Base-by-base conservation (phyloP, 345 rosid species). In the Eutrema heterophyllum region DNA sequence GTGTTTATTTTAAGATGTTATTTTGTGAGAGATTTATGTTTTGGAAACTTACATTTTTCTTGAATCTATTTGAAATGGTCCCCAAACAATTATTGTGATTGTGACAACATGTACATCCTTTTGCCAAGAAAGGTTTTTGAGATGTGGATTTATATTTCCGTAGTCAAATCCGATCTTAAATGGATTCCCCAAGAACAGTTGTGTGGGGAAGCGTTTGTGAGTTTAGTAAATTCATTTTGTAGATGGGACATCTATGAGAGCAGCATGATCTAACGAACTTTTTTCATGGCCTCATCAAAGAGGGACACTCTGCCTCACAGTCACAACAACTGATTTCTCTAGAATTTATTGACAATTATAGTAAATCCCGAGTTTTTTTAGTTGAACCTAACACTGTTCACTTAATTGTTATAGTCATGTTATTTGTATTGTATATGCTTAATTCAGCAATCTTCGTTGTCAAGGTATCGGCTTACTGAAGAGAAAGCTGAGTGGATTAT, bases 41-140 rank as follows among this genome's bases (percentile, higher is more conserved):
- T 68, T 68, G 74, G 74, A 68, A 68, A 68, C 58, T 62, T 69
- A 49, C 75, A 63, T 62, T 69, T 64, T 56, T 33, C 51, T 36
- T 69, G 70, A 52, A 13, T 69, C 79, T 54, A 46, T 55, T 44
- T 44, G 36, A 76, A 62, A 75, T 76, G 79, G n/a, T n/a, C n/a
- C n/a, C 79, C 27, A 44, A 75, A 51, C 41, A 46, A 43, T 59
- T 6, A 41, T 10, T 29, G 41, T 48, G 24, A 48, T 29, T 29
- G 32, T 38, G 66, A 56, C 66, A 74, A 39, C 54, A 9, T 74
- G 72, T 67, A 48, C 67, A 74, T 75, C 62, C 48, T 67, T 59
- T 60, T 61, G 73, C 63, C 63, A 75, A 57, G 53, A 58, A 73
- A 61, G 29, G 45, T 32, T n/a, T n/a, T n/a, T n/a, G n/a, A n/a